These are phyloP conservation scores for Xylaria sp. DNA, from an alignment of 2,329 filamentous ascomycete species.

Conservation along the genomic window DNA sequence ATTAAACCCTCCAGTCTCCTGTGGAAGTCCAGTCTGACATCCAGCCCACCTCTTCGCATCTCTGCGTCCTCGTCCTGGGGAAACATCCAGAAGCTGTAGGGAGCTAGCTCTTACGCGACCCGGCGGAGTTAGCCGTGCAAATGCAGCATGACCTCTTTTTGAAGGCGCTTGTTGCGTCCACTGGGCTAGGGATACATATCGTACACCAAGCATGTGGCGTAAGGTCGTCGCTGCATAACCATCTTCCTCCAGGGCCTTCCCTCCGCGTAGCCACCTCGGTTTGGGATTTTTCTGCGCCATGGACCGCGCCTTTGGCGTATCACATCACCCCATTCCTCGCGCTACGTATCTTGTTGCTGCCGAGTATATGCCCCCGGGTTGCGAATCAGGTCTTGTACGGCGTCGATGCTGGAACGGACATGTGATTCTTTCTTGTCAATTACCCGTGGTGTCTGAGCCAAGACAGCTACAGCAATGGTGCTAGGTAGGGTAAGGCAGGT, in stretches of 20 bases:
- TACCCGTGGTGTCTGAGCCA: background rate
- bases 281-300: background rate
- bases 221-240: background rate
- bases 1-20: too few relatives aligned
- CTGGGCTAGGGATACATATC: background rate
- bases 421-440: background rate
- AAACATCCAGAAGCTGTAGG: too few relatives aligned
- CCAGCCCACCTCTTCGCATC: too few relatives aligned
- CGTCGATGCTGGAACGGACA: background rate
- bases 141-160: slow-evolving; percentile 1
- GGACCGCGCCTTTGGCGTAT: background rate
- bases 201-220: background rate
- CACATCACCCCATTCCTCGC: background rate
- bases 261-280: background rate
- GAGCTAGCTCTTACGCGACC: too few relatives aligned
- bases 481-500: background rate
- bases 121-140: background rate
- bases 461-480: background rate
- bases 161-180: background rate
- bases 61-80: too few relatives aligned
- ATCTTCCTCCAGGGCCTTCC: background rate
- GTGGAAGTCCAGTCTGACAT: too few relatives aligned
- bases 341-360: background rate
- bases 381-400: slow-evolving; percentile 3
- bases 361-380: background rate